These are phyloP conservation scores for Stromatinia cepivora DNA, from an alignment of 2,329 filamentous ascomycete genomes.

Conservation along the genomic window DNA sequence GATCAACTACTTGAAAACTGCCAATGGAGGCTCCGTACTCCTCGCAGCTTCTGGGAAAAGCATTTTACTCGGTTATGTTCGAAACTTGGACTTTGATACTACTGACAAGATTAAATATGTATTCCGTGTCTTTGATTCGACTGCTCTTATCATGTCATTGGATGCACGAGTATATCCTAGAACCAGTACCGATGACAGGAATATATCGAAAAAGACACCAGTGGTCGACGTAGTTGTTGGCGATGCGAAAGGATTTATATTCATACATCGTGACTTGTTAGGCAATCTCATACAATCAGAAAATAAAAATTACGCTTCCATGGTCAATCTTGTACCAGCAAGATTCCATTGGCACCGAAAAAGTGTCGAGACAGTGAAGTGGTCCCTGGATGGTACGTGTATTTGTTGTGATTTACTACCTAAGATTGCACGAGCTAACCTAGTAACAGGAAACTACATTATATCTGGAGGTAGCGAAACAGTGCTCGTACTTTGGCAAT, in stretches of 20 bases:
- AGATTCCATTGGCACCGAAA: slow-evolving; percentile 90
- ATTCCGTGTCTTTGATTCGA: slow-evolving; percentile 58
- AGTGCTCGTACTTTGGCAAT: slow-evolving; percentile 87
- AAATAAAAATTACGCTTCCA: slow-evolving; percentile 34
- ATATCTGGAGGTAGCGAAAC: slow-evolving; percentile 92
- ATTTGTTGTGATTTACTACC: background rate
- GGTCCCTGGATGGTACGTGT: slow-evolving; percentile 80
- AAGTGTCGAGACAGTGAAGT: slow-evolving; percentile 80
- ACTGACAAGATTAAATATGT: slow-evolving; percentile 53
- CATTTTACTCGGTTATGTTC: slow-evolving; percentile 60
- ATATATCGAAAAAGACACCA: slow-evolving; percentile 38
- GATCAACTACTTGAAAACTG: slow-evolving; percentile 52
- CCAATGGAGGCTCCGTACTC: slow-evolving; percentile 58
- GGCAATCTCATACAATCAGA: slow-evolving; percentile 50
- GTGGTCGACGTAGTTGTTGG: slow-evolving; percentile 77
- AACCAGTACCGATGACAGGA: slow-evolving; percentile 29
- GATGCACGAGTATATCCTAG: slow-evolving; percentile 55
- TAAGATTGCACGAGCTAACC: slow-evolving; percentile 3
- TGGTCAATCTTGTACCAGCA: slow-evolving; percentile 50
- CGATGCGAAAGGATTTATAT: slow-evolving; percentile 72
- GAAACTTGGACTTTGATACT: slow-evolving; percentile 38
- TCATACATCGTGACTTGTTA: slow-evolving; percentile 77
- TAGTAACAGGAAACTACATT: slow-evolving; percentile 76
- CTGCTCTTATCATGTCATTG: slow-evolving; percentile 65
- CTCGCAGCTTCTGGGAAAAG: slow-evolving; percentile 54